Evolutionary conservation across 352 stramenopile genomes (phyloP).

Genomic region (Phytophthora sp.): DNA sequence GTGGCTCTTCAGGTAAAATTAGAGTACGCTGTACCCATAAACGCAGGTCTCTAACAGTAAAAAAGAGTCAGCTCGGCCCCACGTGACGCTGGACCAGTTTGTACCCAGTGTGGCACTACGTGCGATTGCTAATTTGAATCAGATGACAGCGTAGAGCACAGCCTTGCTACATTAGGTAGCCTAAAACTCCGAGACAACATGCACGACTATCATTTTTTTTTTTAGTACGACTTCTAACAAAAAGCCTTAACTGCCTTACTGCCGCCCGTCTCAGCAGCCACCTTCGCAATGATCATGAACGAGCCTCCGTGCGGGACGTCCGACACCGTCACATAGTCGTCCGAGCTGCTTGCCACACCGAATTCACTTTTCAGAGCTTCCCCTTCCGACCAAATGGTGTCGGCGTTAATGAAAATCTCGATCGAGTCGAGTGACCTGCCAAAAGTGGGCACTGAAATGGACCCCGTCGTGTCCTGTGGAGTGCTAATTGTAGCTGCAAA

Average conservation of each 20-base stretch:
- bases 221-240: too few species aligned
- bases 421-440: conserved; percentile 31
- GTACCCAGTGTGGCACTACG: too few species aligned
- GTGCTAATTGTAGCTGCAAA: conserved; percentile 26
- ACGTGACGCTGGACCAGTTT: too few species aligned
- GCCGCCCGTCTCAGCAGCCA: background rate
- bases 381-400: conserved; percentile 34
- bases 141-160: too few species aligned
- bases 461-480: conserved; percentile 27
- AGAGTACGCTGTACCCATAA: too few species aligned
- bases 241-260: too few species aligned
- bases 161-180: too few species aligned
- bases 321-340: conserved; percentile 33
- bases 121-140: too few species aligned
- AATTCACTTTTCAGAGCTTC: conserved; percentile 14
- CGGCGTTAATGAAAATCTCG: conserved; percentile 40
- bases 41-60: background rate
- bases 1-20: too few species aligned
- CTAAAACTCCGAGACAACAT: too few species aligned
- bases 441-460: conserved; percentile 41
- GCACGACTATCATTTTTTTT: too few species aligned
- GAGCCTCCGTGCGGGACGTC: conserved; percentile 1
- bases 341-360: conserved; percentile 12
- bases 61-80: too few species aligned
- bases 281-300: conserved; percentile 10